A percentile compares a stretch with the other conserved stretches of the same genome.
These are phyloP conservation scores for Fusarium coffeatum DNA, from an alignment of 2,329 filamentous ascomycete genomes.

Conservation along the genomic window DNA sequence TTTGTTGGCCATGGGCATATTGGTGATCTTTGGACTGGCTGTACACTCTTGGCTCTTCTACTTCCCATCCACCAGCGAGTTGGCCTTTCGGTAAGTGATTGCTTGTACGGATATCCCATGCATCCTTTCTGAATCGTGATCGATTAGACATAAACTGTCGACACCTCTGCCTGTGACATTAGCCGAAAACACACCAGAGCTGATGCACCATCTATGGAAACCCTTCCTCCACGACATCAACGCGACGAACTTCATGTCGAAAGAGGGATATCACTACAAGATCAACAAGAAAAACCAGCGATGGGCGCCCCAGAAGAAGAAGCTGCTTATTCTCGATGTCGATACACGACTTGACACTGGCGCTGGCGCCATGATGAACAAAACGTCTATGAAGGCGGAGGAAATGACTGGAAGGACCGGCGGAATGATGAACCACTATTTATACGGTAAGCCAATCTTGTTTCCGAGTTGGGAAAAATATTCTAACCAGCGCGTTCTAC, in stretches of 20 bases:
- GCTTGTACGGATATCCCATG: accelerated
- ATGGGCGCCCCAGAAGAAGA: conserved; percentile 35
- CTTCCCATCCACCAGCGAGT: not conserved
- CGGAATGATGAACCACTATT: conserved; percentile 39
- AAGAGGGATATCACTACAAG: conserved; percentile 35
- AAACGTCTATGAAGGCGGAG: conserved; percentile 13
- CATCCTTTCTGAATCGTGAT: not conserved
- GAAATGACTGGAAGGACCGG: conserved; percentile 36
- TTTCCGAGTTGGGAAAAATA: not conserved
- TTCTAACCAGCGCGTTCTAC: accelerated
- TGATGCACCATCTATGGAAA: conserved; percentile 30
- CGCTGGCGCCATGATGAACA: conserved; percentile 31
- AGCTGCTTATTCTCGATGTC: conserved; percentile 39
- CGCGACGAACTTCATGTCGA: not conserved
- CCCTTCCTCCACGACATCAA: conserved; percentile 35
- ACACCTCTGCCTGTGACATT: not conserved
- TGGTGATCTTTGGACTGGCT: conserved; percentile 6
- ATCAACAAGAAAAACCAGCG: conserved; percentile 9
- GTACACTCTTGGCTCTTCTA: conserved; percentile 18
- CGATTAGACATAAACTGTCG: not conserved
- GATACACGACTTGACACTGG: conserved; percentile 29
- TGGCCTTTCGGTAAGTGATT: conserved; percentile 6
- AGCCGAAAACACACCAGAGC: conserved; percentile 9
- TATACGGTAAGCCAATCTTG: conserved; percentile 26
- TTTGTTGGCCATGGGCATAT: conserved; percentile 6